Evolutionary conservation across 805 yeast species (phyloP).

Genomic region (Ogataea chonburiensis): DNA sequence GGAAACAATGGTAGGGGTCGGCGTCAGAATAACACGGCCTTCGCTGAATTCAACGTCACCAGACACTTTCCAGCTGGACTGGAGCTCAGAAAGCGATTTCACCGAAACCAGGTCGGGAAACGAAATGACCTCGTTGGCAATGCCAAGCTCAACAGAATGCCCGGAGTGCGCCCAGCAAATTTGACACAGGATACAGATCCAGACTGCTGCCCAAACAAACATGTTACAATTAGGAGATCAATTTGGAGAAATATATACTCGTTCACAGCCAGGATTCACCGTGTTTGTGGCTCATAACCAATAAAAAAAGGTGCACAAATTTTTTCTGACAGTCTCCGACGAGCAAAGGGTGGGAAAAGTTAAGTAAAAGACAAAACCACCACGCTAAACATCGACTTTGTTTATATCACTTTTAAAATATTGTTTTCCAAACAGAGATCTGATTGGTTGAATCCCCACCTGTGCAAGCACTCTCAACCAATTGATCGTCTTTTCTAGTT

Average conservation of each 20-base stretch:
- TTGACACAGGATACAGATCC: constrained; percentile 3
- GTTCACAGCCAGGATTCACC: no score
- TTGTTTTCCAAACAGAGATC: constrained; percentile 8
- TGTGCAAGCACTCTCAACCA: constrained; percentile 4
- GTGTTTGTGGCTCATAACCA: constrained; percentile 10
- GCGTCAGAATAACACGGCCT: constrained; percentile 56
- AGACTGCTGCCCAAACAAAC: constrained; percentile 3
- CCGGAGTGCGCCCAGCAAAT: constrained; percentile 8
- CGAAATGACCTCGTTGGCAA: constrained; percentile 17
- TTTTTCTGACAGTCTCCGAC: constrained; percentile 13
- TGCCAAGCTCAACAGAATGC: constrained; percentile 4
- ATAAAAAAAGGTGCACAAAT: constrained; percentile 6
- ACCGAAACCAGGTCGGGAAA: constrained; percentile 28
- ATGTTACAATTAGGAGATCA: no score
- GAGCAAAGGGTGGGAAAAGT: constrained; percentile 15
- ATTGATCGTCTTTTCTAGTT: constrained; percentile 5
- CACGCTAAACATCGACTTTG: constrained; percentile 4
- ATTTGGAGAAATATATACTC: no score
- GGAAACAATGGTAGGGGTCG: constrained; percentile 33
- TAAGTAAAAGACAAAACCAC: constrained; percentile 4
- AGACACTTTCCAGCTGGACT: constrained; percentile 41
- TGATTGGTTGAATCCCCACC: constrained; percentile 11
- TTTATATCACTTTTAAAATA: constrained; percentile 4
- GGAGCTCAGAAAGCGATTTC: constrained; percentile 35
- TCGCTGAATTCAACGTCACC: constrained; percentile 44